These are phyloP conservation scores for Botrytis deweyae DNA, from an alignment of 2,329 filamentous ascomycete genomes.

Conservation along the genomic window DNA sequence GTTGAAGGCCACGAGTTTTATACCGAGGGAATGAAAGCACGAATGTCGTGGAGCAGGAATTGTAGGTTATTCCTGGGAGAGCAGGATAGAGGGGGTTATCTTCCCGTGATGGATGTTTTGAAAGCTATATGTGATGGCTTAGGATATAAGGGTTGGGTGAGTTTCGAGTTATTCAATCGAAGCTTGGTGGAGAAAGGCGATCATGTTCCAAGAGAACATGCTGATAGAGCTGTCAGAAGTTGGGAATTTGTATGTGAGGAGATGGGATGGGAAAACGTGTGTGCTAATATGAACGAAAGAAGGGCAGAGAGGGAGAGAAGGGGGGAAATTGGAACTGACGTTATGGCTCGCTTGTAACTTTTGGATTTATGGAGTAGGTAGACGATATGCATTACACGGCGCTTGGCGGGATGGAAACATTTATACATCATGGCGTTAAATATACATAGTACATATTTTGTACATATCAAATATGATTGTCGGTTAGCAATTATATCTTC, in stretches of 20 bases:
- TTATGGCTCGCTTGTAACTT: slow-evolving; percentile 13
- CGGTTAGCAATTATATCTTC: not conserved
- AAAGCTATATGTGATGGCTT: slow-evolving; percentile 53
- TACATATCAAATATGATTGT: not conserved
- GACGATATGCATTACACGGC: not conserved
- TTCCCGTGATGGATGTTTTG: slow-evolving; percentile 55
- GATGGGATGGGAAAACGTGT: slow-evolving; percentile 15
- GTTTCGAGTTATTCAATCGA: slow-evolving; percentile 55
- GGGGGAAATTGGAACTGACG: not conserved
- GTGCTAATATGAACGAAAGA: not conserved
- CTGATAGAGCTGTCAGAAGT: slow-evolving; percentile 48
- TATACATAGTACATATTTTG: not conserved
- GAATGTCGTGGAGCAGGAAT: slow-evolving; percentile 80
- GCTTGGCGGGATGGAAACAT: not conserved
- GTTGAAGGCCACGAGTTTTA: slow-evolving; percentile 57
- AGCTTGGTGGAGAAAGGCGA: slow-evolving; percentile 42
- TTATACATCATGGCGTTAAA: not conserved
- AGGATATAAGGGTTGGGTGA: slow-evolving; percentile 59
- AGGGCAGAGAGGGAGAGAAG: not conserved
- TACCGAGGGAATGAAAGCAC: slow-evolving; percentile 54
- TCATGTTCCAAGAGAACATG: slow-evolving; percentile 51
- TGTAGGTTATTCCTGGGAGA: slow-evolving; percentile 58
- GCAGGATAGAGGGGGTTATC: slow-evolving; percentile 55
- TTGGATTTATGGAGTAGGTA: not conserved
- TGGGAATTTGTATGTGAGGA: slow-evolving; percentile 42